Base-by-base conservation (phyloP, 2,329 filamentous ascomycete species). In the Teratosphaeria viscida region DNA sequence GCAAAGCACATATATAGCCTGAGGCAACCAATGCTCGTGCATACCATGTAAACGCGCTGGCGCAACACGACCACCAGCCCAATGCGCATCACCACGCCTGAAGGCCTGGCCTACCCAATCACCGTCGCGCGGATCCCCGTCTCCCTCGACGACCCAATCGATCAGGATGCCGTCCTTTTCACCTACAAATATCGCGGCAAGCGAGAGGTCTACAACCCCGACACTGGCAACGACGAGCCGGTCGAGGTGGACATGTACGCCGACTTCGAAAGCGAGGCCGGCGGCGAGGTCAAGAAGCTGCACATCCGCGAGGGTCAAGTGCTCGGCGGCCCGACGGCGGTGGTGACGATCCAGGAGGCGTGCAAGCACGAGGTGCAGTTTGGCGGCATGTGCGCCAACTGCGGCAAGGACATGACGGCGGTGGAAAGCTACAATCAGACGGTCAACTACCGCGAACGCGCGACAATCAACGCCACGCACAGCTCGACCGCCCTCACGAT, bases 381-480 rank as follows among this genome's bases (percentile, higher is more conserved):
- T 71, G 88, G 88, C 59, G 92, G 92, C 53, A 82, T 99, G 65
- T 99, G 94, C 76, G 90, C 86, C 61, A 83, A 92, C 63, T 99
- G 94, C 75, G 94, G 94, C 64, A 90, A 92, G 75, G 92, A 97
- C 75, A 96, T 99, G 91, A 96, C 90, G 58, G 86, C 90, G 69
- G 16, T 39, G 5, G 83, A 86, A 67, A 61, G 61, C 49, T 96
- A 90, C 82, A 90, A 90, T 59, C 90, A 86, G 61, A 87, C 92
- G 63, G 79, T 85, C 55, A 83, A 84, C 66, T 90, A 95, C 72
- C 88, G 89, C 2, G 85, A 88, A 63, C 90, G 92, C 66, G 94
- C 94, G 57, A 90, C 88, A 61, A 92, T 99, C 73, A 92, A 92
- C 75, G 95, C 96, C 85, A 87, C 89, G 32, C 94, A 99, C 75